These are phyloP conservation scores for Nicotiana tomentosiformis DNA, from an alignment of 257 asterid species.

Conservation along the genomic window DNA sequence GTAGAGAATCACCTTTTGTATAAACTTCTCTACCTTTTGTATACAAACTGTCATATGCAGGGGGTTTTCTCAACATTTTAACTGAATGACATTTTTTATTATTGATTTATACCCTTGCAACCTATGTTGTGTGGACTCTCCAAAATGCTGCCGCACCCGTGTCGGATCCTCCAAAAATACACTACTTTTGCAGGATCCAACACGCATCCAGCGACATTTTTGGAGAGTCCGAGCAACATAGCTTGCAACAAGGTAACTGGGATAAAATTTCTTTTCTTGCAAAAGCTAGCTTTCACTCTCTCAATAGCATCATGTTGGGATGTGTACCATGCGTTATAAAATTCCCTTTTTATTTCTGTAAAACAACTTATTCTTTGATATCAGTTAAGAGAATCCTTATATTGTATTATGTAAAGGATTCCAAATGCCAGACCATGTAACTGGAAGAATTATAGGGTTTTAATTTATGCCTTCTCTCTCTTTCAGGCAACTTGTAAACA, in stretches of 20 bases:
- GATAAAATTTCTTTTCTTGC: neutral
- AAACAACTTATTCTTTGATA: neutral
- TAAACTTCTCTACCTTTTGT: neutral
- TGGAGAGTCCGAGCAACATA: too few relatives aligned
- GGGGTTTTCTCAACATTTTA: constrained; percentile 4
- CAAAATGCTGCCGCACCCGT: too few relatives aligned
- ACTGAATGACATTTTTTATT: neutral
- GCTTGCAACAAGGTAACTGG: neutral
- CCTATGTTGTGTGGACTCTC: neutral
- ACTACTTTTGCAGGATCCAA: too few relatives aligned
- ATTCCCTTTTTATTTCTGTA: neutral
- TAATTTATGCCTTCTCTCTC: too few relatives aligned
- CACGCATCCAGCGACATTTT: too few relatives aligned
- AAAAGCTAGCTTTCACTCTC: neutral
- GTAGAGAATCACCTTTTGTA: neutral
- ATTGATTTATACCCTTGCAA: neutral
- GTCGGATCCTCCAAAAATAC: too few relatives aligned
- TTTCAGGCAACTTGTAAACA: too few relatives aligned
- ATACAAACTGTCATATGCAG: neutral
- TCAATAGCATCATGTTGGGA: neutral
- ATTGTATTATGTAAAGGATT: neutral
- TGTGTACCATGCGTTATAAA: neutral
- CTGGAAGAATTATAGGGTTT: neutral
- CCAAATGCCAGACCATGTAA: neutral
- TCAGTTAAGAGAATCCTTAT: neutral